These are phyloP conservation scores for Paecilomyces dactylethromorphus DNA, from an alignment of 2,329 filamentous ascomycete species.

Conservation along the genomic window DNA sequence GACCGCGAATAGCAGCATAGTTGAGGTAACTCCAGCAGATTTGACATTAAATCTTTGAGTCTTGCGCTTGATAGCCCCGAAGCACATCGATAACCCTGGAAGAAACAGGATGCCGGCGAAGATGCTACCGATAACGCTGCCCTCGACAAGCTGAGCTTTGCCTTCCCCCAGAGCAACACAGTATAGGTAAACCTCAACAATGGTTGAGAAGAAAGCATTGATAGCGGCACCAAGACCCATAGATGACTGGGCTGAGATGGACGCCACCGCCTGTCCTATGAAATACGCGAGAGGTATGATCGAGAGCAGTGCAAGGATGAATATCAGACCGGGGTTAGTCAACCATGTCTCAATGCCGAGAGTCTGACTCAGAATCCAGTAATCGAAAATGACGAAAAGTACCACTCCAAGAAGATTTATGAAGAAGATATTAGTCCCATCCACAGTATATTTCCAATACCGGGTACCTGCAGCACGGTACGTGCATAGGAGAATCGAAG, in stretches of 20 bases:
- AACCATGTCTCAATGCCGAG: constrained; percentile 66
- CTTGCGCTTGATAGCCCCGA: constrained; percentile 94
- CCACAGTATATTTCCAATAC: constrained; percentile 99
- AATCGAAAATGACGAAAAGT: constrained; percentile 91
- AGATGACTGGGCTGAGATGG: constrained; percentile 95
- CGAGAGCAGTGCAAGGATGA: constrained; percentile 74
- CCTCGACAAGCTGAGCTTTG: constrained; percentile 88
- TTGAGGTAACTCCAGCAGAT: constrained; percentile 93
- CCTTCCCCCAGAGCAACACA: constrained; percentile 89
- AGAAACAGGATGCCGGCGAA: constrained; percentile 94
- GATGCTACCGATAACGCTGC: constrained; percentile 94
- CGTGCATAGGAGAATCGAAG: constrained; percentile 88
- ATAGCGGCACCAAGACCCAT: constrained; percentile 97
- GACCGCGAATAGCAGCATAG: constrained; percentile 93
- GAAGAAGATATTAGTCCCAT: constrained; percentile 97
- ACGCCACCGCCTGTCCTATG: constrained; percentile 95
- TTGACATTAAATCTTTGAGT: constrained; percentile 97
- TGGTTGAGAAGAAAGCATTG: constrained; percentile 96
- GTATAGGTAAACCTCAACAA: constrained; percentile 97
- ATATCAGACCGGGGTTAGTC: constrained; percentile 79
- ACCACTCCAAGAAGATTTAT: constrained; percentile 95
- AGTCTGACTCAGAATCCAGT: constrained; percentile 65
- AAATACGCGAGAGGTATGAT: constrained; percentile 98
- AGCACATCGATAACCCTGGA: constrained; percentile 96
- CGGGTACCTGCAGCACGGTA: constrained; percentile 90